Evolutionary conservation across 208 protist genomes (phyloP).

Genomic region (Phytomonas sp.): DNA sequence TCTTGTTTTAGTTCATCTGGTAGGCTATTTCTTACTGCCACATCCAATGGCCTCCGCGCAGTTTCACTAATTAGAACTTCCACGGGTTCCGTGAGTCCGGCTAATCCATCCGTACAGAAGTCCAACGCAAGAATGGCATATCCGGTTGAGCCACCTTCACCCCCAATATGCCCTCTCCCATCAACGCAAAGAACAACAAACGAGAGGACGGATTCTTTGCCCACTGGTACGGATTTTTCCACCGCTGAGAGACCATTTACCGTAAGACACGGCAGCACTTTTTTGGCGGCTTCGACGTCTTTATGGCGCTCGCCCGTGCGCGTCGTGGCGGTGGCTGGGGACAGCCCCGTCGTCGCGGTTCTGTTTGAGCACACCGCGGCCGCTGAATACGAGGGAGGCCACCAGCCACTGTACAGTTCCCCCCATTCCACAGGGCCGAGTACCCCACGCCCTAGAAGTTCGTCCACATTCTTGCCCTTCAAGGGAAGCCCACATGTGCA

Average conservation of each 20-base stretch:
- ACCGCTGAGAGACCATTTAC: neutral
- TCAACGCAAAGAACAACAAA: neutral
- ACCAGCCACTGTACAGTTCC: neutral
- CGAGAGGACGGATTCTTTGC: neutral
- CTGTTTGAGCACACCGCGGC: constrained; percentile 17
- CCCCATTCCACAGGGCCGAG: neutral
- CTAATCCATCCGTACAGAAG: neutral
- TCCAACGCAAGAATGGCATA: neutral
- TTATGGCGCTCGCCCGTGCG: constrained; percentile 32
- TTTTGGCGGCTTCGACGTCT: neutral
- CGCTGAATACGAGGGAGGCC: neutral
- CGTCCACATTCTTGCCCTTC: constrained; percentile 7
- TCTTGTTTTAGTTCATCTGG: constrained; percentile 1
- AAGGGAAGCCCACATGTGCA: constrained; percentile 25
- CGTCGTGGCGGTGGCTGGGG: constrained; percentile 33
- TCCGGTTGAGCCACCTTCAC: neutral
- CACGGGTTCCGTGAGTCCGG: neutral
- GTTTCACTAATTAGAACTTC: neutral
- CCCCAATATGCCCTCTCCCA: neutral
- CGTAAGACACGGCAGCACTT: neutral
- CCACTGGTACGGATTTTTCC: neutral
- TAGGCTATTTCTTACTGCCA: neutral
- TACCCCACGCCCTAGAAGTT: neutral
- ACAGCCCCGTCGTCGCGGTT: constrained; percentile 48
- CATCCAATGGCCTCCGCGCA: neutral